Evolutionary conservation across 345 rosid species (phyloP).

Genomic region (Hevea brasiliensis): DNA sequence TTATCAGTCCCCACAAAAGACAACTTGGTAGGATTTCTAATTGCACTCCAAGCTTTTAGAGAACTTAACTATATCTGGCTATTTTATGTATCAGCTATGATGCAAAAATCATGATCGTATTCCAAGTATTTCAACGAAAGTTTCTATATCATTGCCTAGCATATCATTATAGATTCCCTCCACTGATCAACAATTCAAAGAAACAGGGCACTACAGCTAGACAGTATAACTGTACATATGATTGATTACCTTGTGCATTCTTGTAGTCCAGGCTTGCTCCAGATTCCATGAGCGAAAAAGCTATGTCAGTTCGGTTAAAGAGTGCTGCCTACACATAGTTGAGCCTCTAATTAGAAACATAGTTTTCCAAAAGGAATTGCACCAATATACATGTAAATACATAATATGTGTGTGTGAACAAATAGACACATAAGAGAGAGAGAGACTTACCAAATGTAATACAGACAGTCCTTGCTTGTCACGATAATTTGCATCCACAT

Average conservation of each 20-base stretch:
- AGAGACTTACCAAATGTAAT: slow-evolving; percentile 69
- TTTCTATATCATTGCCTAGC: background rate
- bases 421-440: slow-evolving; percentile 11
- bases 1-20: background rate
- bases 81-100: background rate
- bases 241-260: slow-evolving; percentile 84
- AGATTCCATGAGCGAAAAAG: slow-evolving; percentile 69
- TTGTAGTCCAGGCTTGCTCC: slow-evolving; percentile 81
- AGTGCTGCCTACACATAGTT: slow-evolving; percentile 59
- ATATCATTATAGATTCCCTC: background rate
- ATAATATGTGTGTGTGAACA: background rate
- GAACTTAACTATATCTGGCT: background rate
- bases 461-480: slow-evolving; percentile 92
- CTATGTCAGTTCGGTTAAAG: slow-evolving; percentile 78
- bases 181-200: background rate
- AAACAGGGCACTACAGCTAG: background rate
- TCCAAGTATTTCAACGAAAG: background rate
- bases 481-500: slow-evolving; percentile 83
- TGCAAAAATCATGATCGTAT: background rate
- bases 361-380: slow-evolving; percentile 1
- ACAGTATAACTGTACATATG: slow-evolving; percentile 5
- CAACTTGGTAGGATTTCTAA: background rate
- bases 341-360: slow-evolving; percentile 21
- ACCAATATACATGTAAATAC: background rate
- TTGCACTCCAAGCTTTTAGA: background rate